These are phyloP conservation scores for Letharia lupina DNA, from an alignment of 495 filamentous ascomycete species.

Conservation along the genomic window DNA sequence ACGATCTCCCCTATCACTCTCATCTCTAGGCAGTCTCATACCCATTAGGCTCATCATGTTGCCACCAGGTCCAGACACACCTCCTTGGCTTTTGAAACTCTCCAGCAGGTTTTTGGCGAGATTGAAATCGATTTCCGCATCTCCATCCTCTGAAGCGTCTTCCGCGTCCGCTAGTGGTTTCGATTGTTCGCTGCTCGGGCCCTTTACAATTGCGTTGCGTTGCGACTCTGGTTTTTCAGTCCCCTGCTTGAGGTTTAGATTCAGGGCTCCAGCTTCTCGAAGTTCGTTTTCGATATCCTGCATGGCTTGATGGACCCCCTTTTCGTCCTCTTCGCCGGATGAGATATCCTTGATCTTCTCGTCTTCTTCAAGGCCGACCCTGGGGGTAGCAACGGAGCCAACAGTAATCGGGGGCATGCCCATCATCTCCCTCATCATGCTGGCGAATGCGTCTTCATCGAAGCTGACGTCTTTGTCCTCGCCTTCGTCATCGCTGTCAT, in stretches of 20 bases:
- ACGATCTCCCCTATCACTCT: background rate
- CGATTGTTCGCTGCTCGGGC: constrained; percentile 5
- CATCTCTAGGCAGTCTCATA: constrained; percentile 33
- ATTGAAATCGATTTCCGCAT: constrained; percentile 73
- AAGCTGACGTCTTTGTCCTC: constrained; percentile 74
- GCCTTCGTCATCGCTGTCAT: constrained; percentile 36
- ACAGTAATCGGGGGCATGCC: constrained; percentile 39
- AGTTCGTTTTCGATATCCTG: constrained; percentile 76
- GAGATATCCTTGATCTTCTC: background rate
- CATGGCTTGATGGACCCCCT: constrained; percentile 64
- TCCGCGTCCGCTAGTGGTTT: constrained; percentile 15
- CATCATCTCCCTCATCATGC: constrained; percentile 95
- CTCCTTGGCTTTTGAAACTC: constrained; percentile 80
- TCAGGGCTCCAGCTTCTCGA: constrained; percentile 62
- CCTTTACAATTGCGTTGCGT: constrained; percentile 27
- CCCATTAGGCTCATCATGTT: constrained; percentile 84
- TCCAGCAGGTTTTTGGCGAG: constrained; percentile 87
- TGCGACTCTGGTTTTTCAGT: constrained; percentile 4
- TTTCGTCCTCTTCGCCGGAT: constrained; percentile 50
- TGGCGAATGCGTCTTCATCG: constrained; percentile 74
- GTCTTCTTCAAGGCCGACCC: background rate
- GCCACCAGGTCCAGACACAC: constrained; percentile 73
- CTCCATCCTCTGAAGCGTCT: constrained; percentile 33
- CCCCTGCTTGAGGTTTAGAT: constrained; percentile 33
- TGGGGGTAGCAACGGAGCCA: background rate